Evolutionary conservation across 148 eudicot genomes (phyloP), one percentile per base, ranked within the genome.

Genomic region (Rhododendron simsii): DNA sequence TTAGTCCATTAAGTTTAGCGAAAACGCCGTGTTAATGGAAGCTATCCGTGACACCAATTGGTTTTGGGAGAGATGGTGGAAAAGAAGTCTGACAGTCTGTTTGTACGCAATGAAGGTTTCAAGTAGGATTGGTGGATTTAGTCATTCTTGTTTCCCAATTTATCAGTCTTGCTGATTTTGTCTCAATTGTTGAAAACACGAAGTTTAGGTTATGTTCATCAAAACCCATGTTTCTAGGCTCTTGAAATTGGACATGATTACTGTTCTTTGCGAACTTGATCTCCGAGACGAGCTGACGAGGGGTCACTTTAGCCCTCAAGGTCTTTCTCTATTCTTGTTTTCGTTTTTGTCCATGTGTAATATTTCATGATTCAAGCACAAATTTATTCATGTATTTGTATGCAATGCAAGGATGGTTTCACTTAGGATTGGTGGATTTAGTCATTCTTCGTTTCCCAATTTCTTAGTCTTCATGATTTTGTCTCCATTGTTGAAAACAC

Each of bases 211-310:
- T 18, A 16, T 0, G 6, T 95, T 96, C 71, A 65, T 92, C n/a
- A 95, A 96, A 76, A 87, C 77, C 35, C 96, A 93, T 37, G 95
- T 96, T n/a, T 78, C 89, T 37, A 90, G 98, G 90, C 91, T 96
- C 59, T 89, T 96, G 86, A 96, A 96, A 86, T 84, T 92, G 93
- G 98, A 96, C 82, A 81, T 95, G 94, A 89, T 94, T 85, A 91
- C 95, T 81, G 98, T 96, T 67, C 93, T 96, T 57, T 78, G 76
- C 41, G 98, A 96, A 80, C 98, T 96, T 33, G 93, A 93, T 78
- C 93, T 96, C 57, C 95, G 95, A 87, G 88, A 93, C 81, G 30
- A 30, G 30, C 30, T 30, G 30, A 30, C 30, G 91, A 93, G 87
- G 95, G 20, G 21, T 90, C 63, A 59, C 89, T 87, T 93, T 96